Percentiles rank a stretch among this genome's conserved stretches.
phyloP scores from a whole-genome alignment of 805 yeast genomes.

The Pichia cabralensis region DNA sequence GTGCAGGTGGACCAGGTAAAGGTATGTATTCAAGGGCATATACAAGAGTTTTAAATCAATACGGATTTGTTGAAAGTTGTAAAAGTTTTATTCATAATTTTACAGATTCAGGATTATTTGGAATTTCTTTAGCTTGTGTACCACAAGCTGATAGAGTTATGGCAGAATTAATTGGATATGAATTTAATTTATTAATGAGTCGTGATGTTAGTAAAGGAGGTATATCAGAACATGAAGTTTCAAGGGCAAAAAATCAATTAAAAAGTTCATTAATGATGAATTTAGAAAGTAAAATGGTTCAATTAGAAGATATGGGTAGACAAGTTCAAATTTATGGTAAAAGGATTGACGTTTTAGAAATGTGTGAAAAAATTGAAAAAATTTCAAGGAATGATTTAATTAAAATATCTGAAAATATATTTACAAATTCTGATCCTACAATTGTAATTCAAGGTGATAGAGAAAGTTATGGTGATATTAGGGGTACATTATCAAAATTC shows the following conservation, averaged over 20 bases:
- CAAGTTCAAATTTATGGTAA: conserved; percentile 81
- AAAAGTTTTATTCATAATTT: conserved; percentile 83
- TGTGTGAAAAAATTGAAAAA: conserved; percentile 66
- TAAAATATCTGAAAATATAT: conserved; percentile 62
- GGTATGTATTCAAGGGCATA: conserved; percentile 96
- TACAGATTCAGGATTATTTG: conserved; percentile 85
- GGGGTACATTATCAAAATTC: conserved; percentile 48
- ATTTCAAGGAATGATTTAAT: conserved; percentile 61
- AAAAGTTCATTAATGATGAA: conserved; percentile 85
- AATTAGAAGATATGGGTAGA: conserved; percentile 89
- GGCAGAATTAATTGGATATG: conserved; percentile 68
- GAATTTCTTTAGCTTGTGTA: conserved; percentile 73
- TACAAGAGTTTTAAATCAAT: conserved; percentile 83
- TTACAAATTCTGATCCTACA: conserved; percentile 73
- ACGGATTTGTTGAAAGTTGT: conserved; percentile 85
- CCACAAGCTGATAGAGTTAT: conserved; percentile 81
- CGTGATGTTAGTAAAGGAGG: conserved; percentile 43
- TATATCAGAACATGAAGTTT: conserved; percentile 61
- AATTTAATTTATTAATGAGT: conserved; percentile 39
- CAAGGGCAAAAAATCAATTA: conserved; percentile 87
- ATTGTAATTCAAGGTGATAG: conserved; percentile 84
- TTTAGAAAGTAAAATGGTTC: conserved; percentile 86
- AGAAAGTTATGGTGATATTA: conserved; percentile 78
- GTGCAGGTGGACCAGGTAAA: conserved; percentile 99
- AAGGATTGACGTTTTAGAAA: conserved; percentile 65